Base-by-base conservation (phyloP, 352 stramenopile species). In the Discostella stelligera region DNA sequence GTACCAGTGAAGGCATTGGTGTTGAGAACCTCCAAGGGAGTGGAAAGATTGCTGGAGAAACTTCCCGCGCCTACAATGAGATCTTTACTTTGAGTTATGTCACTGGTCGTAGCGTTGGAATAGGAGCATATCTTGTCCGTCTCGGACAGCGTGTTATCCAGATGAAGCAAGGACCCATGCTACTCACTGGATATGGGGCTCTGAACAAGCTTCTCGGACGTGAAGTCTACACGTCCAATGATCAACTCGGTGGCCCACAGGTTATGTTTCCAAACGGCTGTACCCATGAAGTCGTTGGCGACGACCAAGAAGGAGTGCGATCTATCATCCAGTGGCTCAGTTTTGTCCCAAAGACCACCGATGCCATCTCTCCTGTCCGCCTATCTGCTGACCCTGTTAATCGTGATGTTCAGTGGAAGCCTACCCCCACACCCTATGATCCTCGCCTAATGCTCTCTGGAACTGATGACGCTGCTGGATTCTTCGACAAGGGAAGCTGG, bases 231-330 rank as follows among this genome's bases (percentile, higher is more conserved):
- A 98, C 95, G 41, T 99, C 96, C 9, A 98, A 99, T 82, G 96
- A 99, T 82, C 98, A 99, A 90, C 94, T 99, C 48, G 97, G 97
- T 82, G 96, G 96, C 65, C 94, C 97, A 71, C 97, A 99, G 91
- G 96, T 99, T 84, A 99, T 99, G 98, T 94, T 96, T 91, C 97
- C 96, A 66, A 99, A 99, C 84, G 98, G 98, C 85, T 96, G 99
- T 55, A 96, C 96, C 27, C 98, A 99, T 88, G 78, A 98, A 75
- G 95, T 96, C 78, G 95, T 98, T 7, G 93, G 98, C 60, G 97
- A 99, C 85, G 97, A 99, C 84, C 88, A 99, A 72, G 92, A 98
- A 56, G 97, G 96, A 78, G 92, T 98, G 77, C 92, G 85, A 52
- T 95, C 93, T 18, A 97, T 98, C 71, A 87, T 98, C 20, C 83